Percentiles rank a stretch among this genome's conserved stretches.
Evolutionary conservation across 2,329 filamentous ascomycete species (phyloP).

Genomic region (Penicillium sp.): DNA sequence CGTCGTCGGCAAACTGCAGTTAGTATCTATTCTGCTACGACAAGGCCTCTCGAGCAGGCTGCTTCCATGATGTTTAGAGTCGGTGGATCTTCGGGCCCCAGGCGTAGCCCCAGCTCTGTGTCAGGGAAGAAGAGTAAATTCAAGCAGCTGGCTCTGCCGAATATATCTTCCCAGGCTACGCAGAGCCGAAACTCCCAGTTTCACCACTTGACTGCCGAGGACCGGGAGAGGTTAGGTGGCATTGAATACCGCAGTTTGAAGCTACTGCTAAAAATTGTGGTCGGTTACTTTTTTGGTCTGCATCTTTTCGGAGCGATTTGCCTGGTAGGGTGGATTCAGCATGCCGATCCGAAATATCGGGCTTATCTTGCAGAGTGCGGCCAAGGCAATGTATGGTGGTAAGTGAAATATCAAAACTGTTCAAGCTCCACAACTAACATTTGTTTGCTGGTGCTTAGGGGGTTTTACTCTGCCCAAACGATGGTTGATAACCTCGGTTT

Average conservation of each 20-base stretch:
- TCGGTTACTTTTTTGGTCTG: constrained; percentile 27
- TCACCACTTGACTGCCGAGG: background rate
- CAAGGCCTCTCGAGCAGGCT: background rate
- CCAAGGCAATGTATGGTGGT: constrained; percentile 52
- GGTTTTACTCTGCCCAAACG: background rate
- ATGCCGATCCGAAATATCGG: constrained; percentile 42
- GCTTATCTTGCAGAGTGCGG: constrained; percentile 42
- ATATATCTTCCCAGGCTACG: background rate
- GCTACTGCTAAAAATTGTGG: background rate
- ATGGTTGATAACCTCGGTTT: background rate
- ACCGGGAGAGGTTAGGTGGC: background rate
- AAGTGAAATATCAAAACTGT: constrained; percentile 17
- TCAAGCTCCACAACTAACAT: constrained; percentile 14
- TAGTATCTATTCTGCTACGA: background rate
- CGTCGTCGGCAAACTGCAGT: no score
- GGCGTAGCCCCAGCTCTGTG: background rate
- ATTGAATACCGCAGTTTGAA: background rate
- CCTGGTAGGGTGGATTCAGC: constrained; percentile 51
- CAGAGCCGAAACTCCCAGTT: background rate
- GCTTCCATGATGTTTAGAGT: background rate
- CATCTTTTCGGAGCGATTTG: constrained; percentile 50
- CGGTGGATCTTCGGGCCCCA: background rate
- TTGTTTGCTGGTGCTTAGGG: background rate
- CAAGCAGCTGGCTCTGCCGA: background rate
- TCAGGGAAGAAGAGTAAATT: background rate